phyloP scores from a whole-genome alignment of 768 basidiomycete species.

The Pulveroboletus sp. region DNA sequence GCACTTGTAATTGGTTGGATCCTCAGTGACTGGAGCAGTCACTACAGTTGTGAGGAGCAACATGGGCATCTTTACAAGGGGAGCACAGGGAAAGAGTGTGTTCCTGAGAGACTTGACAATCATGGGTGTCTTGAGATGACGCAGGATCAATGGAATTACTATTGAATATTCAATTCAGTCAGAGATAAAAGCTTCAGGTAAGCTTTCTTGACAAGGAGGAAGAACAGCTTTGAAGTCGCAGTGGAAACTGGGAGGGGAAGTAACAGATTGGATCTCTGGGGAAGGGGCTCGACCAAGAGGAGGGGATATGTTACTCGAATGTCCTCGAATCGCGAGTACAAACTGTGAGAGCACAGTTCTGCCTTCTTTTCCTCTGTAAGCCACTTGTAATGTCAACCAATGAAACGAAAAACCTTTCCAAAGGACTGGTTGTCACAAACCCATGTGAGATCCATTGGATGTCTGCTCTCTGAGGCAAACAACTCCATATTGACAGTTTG shows the following conservation, averaged over 20 bases:
- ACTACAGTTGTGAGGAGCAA: constrained; percentile 48
- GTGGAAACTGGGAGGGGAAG: constrained; percentile 35
- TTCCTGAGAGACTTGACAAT: constrained; percentile 48
- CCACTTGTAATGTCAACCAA: constrained; percentile 51
- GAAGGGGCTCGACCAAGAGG: constrained; percentile 48
- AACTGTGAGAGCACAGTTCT: constrained; percentile 34
- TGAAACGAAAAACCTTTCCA: constrained; percentile 47
- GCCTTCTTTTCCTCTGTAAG: constrained; percentile 50
- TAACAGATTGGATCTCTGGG: constrained; percentile 58
- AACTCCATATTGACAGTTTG: constrained; percentile 36
- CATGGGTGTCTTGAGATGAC: constrained; percentile 48
- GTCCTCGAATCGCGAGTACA: constrained; percentile 23
- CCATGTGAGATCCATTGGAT: constrained; percentile 48
- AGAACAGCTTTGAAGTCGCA: constrained; percentile 20
- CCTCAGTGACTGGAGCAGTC: constrained; percentile 59
- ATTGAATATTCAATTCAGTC: constrained; percentile 49
- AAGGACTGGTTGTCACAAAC: constrained; percentile 44
- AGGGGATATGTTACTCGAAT: constrained; percentile 55
- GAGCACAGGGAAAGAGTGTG: constrained; percentile 40
- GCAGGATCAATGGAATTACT: constrained; percentile 63
- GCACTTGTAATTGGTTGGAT: constrained; percentile 60
- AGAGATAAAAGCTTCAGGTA: constrained; percentile 49
- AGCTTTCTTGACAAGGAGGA: constrained; percentile 44
- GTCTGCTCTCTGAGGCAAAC: constrained; percentile 44
- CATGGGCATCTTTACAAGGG: constrained; percentile 44